Conservation (phyloP, 1,139 yeast species). For the Geotrichum citri-aurantii region DNA sequence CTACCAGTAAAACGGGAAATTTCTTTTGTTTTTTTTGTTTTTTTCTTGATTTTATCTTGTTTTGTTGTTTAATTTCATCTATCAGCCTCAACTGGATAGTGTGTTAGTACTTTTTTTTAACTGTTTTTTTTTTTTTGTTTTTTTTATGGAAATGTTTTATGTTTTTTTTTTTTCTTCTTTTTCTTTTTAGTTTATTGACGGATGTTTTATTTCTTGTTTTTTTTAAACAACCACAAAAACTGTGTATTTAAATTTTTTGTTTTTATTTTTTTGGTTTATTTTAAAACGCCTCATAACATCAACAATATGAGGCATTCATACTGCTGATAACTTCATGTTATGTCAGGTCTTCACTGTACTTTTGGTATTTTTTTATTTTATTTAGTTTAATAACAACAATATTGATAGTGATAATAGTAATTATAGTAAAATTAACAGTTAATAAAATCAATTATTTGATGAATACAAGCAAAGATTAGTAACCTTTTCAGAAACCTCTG, state of each 20-base stretch:
- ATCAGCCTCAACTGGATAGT: neutral
- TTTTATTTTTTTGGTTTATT: neutral
- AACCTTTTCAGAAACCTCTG: too few species aligned
- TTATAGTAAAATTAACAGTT: too few species aligned
- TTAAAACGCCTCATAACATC: neutral
- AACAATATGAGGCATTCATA: neutral
- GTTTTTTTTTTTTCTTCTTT: neutral
- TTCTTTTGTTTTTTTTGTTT: neutral
- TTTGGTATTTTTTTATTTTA: too few species aligned
- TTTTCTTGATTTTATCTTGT: neutral
- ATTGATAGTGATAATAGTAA: too few species aligned
- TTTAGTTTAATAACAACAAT: too few species aligned
- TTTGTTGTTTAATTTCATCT: neutral
- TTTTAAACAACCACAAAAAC: neutral
- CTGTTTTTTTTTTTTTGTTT: neutral
- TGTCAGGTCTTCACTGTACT: too few species aligned
- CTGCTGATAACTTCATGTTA: neutral
- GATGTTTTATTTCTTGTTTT: neutral
- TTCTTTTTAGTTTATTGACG: too few species aligned
- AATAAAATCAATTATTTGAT: too few species aligned
- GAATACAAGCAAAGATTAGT: too few species aligned
- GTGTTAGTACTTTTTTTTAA: too few species aligned
- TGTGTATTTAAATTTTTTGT: too few species aligned
- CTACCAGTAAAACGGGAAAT: neutral
- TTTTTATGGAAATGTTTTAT: neutral